Evolutionary conservation across 495 filamentous ascomycete species (phyloP).

Genomic region (Trypethelium eluteriae): DNA sequence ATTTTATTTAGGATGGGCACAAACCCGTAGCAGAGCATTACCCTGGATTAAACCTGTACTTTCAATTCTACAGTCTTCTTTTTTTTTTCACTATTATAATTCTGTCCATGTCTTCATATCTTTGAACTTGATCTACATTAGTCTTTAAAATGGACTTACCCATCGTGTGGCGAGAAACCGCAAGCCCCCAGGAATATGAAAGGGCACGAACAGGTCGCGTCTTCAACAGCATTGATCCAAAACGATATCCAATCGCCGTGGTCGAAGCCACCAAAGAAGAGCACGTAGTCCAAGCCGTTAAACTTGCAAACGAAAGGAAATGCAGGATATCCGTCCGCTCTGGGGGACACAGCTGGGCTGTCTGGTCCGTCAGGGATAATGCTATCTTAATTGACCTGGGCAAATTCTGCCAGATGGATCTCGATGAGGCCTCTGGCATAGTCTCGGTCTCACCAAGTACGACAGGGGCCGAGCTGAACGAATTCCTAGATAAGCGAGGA

Average conservation of each 20-base stretch:
- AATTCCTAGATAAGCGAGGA: conserved; percentile 31
- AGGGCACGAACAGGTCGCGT: conserved; percentile 17
- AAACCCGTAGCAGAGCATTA: too few species aligned
- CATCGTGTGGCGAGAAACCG: conserved; percentile 15
- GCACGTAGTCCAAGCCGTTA: conserved; percentile 41
- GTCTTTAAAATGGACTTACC: not conserved
- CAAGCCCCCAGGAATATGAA: conserved; percentile 15
- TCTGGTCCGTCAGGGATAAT: conserved; percentile 45
- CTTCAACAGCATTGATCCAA: conserved; percentile 31
- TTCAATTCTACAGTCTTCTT: too few species aligned
- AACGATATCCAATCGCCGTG: conserved; percentile 41
- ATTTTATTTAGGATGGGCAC: too few species aligned
- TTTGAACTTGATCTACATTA: too few species aligned
- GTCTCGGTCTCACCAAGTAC: conserved; percentile 40
- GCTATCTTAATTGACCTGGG: conserved; percentile 47
- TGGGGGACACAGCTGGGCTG: conserved; percentile 49
- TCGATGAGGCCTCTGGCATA: conserved; percentile 33
- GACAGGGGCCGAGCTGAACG: conserved; percentile 42
- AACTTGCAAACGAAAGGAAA: conserved; percentile 37
- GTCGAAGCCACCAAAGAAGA: conserved; percentile 36
- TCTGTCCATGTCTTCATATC: too few species aligned
- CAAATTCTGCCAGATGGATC: conserved; percentile 31
- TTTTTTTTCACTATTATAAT: too few species aligned
- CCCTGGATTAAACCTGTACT: too few species aligned
- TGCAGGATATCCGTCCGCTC: conserved; percentile 44